Conservation (phyloP, 23 red algal genomes). For the Gracilariopsis chorda region DNA sequence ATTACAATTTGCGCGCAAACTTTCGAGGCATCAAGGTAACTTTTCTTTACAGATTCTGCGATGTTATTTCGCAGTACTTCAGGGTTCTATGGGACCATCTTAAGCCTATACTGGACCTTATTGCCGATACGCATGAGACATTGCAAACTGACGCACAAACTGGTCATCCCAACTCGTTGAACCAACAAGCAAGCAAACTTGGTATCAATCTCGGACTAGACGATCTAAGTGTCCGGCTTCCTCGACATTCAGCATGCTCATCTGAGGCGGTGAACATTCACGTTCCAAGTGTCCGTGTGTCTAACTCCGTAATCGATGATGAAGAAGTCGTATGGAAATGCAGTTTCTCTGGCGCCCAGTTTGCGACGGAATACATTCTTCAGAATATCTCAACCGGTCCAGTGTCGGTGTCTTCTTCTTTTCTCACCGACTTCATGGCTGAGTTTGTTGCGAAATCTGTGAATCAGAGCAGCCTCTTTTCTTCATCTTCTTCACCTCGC, state of each 20-base stretch:
- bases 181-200: background rate
- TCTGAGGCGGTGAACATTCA: conserved; percentile 42
- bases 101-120: conserved; percentile 10
- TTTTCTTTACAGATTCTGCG: conserved; percentile 41
- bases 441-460: background rate
- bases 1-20: conserved; percentile 10
- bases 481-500: background rate
- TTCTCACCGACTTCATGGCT: conserved; percentile 24
- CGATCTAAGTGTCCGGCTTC: conserved; percentile 14
- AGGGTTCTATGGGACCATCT: conserved; percentile 26
- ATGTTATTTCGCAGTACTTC: conserved; percentile 57
- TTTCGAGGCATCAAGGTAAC: conserved; percentile 59
- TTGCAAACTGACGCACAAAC: background rate
- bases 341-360: conserved; percentile 9
- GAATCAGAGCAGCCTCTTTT: background rate
- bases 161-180: background rate
- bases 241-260: conserved; percentile 38
- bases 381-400: background rate
- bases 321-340: background rate
- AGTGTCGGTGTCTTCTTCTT: conserved; percentile 25
- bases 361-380: conserved; percentile 18
- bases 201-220: conserved; percentile 16
- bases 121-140: background rate
- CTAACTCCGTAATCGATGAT: background rate
- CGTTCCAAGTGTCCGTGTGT: background rate